A percentile compares a stretch with the other conserved stretches of the same genome.
phyloP scores from a whole-genome alignment of 2,329 filamentous ascomycete species.

The Aspergillus bombycis region DNA sequence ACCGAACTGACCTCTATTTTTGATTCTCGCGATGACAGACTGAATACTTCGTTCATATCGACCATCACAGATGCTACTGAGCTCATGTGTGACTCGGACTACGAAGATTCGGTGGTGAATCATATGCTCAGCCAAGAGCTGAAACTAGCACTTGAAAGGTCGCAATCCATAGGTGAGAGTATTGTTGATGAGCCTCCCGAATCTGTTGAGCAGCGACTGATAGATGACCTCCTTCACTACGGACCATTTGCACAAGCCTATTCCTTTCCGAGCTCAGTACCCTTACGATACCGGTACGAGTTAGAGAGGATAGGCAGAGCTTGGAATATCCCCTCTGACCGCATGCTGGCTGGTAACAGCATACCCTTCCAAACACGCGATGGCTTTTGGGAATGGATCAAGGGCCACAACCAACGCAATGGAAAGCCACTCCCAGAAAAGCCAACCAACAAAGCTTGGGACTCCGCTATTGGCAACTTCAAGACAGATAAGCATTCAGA shows the following conservation, averaged over 20 bases:
- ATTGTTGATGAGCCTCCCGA: slow-evolving; percentile 14
- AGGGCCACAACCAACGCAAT: slow-evolving; percentile 26
- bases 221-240: slow-evolving; percentile 32
- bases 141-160: slow-evolving; percentile 14
- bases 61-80: slow-evolving; percentile 33
- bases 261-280: slow-evolving; percentile 29
- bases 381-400: slow-evolving; percentile 39
- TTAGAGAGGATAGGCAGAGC: slow-evolving; percentile 38
- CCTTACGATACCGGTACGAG: slow-evolving; percentile 43
- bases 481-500: slow-evolving; percentile 38
- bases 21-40: slow-evolving; percentile 12
- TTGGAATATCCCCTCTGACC: slow-evolving; percentile 31
- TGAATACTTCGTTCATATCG: slow-evolving; percentile 30
- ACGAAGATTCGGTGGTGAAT: slow-evolving; percentile 30
- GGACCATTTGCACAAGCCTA: slow-evolving; percentile 41
- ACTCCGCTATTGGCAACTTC: slow-evolving; percentile 37
- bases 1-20: slow-evolving; percentile 21
- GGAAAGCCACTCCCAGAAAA: slow-evolving; percentile 35
- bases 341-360: slow-evolving; percentile 33
- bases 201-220: slow-evolving; percentile 25
- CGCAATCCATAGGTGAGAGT: background rate
- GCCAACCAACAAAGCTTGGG: slow-evolving; percentile 36
- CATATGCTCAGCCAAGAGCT: slow-evolving; percentile 25
- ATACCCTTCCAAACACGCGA: slow-evolving; percentile 31
- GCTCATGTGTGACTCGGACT: slow-evolving; percentile 26